Evolutionary conservation across 2,329 filamentous ascomycete species (phyloP).

Genomic region (Ophiostoma himal-ulmi): DNA sequence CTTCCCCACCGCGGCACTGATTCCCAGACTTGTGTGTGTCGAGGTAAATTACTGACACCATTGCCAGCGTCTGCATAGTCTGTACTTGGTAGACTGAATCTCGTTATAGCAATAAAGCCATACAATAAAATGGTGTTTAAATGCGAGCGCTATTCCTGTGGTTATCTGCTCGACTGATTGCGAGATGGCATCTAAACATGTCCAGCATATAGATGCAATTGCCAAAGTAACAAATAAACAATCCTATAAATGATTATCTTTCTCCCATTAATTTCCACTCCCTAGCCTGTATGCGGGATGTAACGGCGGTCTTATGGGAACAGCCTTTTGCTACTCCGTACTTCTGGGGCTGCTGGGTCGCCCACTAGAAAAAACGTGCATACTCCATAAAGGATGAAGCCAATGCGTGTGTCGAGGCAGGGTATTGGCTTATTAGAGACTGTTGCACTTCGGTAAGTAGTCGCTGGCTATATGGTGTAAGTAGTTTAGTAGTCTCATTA

Average conservation of each 20-base stretch:
- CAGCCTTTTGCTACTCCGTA: constrained; percentile 18
- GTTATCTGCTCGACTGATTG: too few species aligned
- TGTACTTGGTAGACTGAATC: too few species aligned
- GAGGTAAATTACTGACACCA: neutral
- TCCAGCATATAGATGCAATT: too few species aligned
- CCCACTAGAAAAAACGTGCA: neutral
- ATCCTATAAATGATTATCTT: neutral
- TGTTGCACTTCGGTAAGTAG: neutral
- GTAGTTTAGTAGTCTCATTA: neutral
- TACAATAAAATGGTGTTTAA: too few species aligned
- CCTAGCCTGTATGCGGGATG: constrained; percentile 16
- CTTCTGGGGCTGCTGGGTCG: constrained; percentile 17
- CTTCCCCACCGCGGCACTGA: neutral
- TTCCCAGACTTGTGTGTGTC: neutral
- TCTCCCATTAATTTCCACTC: neutral
- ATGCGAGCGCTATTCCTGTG: too few species aligned
- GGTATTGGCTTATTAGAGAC: neutral
- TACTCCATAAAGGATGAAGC: neutral
- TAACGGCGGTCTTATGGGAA: constrained; percentile 16
- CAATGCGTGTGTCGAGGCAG: constrained; percentile 7
- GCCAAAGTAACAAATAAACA: neutral
- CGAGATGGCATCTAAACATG: too few species aligned
- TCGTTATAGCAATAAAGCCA: too few species aligned
- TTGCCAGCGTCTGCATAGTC: neutral
- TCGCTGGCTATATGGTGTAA: neutral